Conservation (phyloP, 179 eudicot species). For the Monotropa hypopitys region DNA sequence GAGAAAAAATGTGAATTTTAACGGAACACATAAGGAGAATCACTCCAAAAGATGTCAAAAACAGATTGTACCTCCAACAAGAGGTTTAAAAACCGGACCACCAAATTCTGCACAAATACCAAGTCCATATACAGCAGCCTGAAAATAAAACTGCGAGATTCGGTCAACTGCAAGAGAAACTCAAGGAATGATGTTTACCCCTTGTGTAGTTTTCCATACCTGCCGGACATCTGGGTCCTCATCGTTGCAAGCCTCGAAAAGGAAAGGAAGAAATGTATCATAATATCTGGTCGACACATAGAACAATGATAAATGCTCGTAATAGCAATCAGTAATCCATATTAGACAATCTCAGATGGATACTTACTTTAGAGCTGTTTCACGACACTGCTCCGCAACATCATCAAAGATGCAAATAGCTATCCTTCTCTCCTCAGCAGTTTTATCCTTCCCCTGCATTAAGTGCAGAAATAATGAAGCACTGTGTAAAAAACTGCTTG, state of each 20-base stretch:
- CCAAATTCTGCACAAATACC: constrained; percentile 96
- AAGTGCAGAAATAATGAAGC: background rate
- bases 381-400: constrained; percentile 93
- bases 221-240: constrained; percentile 81
- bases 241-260: constrained; percentile 94
- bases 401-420: constrained; percentile 98
- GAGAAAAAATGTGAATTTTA: background rate
- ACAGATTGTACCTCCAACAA: constrained; percentile 57
- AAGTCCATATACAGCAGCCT: constrained; percentile 97
- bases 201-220: constrained; percentile 27
- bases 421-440: constrained; percentile 88
- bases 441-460: constrained; percentile 83
- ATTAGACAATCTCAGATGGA: constrained; percentile 2
- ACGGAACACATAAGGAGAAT: background rate
- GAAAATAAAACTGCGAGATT: constrained; percentile 11
- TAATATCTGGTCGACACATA: constrained; percentile 49
- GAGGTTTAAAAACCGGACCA: constrained; percentile 70
- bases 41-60: background rate
- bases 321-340: background rate
- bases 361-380: constrained; percentile 72
- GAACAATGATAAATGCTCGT: constrained; percentile 5
- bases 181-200: background rate
- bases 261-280: constrained; percentile 81
- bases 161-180: background rate
- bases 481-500: background rate